Base-by-base conservation (phyloP, 225 moss, liverwort and hornwort genomes). In the Antitrichia curtipendula region DNA sequence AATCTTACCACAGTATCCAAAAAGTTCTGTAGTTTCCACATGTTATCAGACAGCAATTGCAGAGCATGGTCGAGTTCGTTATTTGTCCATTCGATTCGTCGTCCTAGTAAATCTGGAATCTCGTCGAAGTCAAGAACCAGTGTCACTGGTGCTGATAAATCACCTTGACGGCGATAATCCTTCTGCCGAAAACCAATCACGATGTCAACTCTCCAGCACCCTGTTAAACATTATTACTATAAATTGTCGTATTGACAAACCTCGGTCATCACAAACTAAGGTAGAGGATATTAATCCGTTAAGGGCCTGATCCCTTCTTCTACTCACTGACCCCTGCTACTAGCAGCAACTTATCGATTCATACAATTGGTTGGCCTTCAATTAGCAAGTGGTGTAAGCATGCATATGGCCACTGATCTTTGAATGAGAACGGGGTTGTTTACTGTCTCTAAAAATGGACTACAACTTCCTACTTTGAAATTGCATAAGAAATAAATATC, bases 41-140 rank as follows among this genome's bases (percentile, higher is more conserved):
- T 85, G 63, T 94, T 96, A 84, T 92, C 93, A 68, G 93, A 94
- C 31, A 97, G 90, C 87, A 94, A 80, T 80, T 90, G 90, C 82
- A 97, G 88, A 77, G 89, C 96, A 75, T 87, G 83, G 24, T 95
- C 94, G 60, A 96, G 82, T 83, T 98, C 96, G 80, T 86, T 90
- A 21, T 80, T 87, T 82, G 91, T 89, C 98, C 98, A 98, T 76
- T 96, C 93, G 71, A 88, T 72, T 89, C 91, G 93, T 34, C 82
- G 84, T 64, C 66, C 82, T 34, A 95, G 91, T 83, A 82, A 57
- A 56, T 90, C 92, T 36, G 98, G 91, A 78, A 96, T 73, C 81
- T 96, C 93, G 80, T 96, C 95, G 71, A 98, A 93, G 75, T 94
- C 93, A 71, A 98, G 90, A 64, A 94, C 90, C 86, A 97, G 91